Conservation (phyloP, 1,284 basidiomycete genomes). For the Ganoderma leucocontextum region DNA sequence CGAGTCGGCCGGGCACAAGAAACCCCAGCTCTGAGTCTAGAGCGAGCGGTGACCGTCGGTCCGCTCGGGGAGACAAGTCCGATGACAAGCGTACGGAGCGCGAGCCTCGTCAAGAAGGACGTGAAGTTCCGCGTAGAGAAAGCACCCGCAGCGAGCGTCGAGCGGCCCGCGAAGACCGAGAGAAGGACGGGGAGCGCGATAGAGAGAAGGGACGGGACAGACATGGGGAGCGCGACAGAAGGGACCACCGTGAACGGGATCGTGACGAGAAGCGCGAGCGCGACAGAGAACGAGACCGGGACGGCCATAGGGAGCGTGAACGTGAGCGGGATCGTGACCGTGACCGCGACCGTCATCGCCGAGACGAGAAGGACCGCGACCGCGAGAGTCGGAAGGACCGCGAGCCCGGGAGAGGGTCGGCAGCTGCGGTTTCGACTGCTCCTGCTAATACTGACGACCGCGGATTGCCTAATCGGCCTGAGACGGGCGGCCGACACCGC, state of each 20-base stretch:
- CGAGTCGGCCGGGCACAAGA: constrained; percentile 71
- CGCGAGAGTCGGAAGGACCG: constrained; percentile 45
- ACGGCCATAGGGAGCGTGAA: constrained; percentile 49
- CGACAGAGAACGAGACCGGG: constrained; percentile 43
- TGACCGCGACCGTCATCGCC: constrained; percentile 49
- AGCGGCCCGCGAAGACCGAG: constrained; percentile 46
- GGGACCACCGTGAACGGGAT: constrained; percentile 48
- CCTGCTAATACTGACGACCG: constrained; percentile 54
- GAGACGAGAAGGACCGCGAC: constrained; percentile 63
- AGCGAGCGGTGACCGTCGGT: constrained; percentile 69
- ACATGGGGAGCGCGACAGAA: constrained; percentile 49
- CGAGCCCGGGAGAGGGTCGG: constrained; percentile 30
- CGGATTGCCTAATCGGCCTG: constrained; percentile 62
- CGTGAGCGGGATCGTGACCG: constrained; percentile 49
- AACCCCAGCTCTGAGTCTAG: constrained; percentile 78
- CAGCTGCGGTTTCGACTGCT: constrained; percentile 23
- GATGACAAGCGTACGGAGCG: constrained; percentile 63
- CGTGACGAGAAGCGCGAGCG: constrained; percentile 41
- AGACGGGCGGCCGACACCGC: constrained; percentile 59
- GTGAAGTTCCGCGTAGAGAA: constrained; percentile 50
- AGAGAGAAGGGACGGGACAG: constrained; percentile 42
- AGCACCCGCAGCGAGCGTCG: constrained; percentile 33
- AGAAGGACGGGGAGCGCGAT: constrained; percentile 47
- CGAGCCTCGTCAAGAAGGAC: constrained; percentile 53
- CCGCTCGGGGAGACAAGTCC: constrained; percentile 56